phyloP scores from a whole-genome alignment of 2,329 filamentous ascomycete species.

The Stagonosporopsis cucurbitacearum region DNA sequence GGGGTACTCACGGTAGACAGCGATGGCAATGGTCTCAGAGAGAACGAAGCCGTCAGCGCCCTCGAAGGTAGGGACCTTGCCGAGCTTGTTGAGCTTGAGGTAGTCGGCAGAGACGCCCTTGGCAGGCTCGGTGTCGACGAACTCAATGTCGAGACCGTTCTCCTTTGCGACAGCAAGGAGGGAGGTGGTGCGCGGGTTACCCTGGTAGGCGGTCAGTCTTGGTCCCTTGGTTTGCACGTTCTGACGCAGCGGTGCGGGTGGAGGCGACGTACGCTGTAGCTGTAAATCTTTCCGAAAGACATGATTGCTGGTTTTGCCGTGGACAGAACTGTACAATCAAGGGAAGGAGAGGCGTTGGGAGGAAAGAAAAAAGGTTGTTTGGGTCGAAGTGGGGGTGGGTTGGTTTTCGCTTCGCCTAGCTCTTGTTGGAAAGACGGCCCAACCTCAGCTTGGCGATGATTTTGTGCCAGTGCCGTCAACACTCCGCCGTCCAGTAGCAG shows the following conservation, averaged over 20 bases:
- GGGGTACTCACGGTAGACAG: constrained; percentile 87
- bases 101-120: constrained; percentile 76
- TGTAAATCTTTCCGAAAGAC: constrained; percentile 98
- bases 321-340: constrained; percentile 40
- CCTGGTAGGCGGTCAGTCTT: constrained; percentile 58
- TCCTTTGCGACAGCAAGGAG: constrained; percentile 96
- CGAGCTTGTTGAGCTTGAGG: constrained; percentile 82
- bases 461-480: constrained; percentile 15
- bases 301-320: constrained; percentile 64
- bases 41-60: constrained; percentile 90
- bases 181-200: constrained; percentile 86
- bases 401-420: constrained; percentile 31
- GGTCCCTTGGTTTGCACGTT: neutral
- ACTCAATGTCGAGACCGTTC: constrained; percentile 91
- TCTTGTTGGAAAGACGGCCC: constrained; percentile 3
- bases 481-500: constrained; percentile 14
- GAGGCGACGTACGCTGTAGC: constrained; percentile 64
- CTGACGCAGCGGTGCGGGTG: neutral
- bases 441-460: constrained; percentile 10
- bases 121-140: constrained; percentile 72
- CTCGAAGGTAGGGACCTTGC: constrained; percentile 91
- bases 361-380: constrained; percentile 38
- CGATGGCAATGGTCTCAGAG: constrained; percentile 90
- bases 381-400: constrained; percentile 33
- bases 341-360: constrained; percentile 29